Base-by-base conservation (phyloP, 257 asterid genomes). In the Jacaranda copaia region DNA sequence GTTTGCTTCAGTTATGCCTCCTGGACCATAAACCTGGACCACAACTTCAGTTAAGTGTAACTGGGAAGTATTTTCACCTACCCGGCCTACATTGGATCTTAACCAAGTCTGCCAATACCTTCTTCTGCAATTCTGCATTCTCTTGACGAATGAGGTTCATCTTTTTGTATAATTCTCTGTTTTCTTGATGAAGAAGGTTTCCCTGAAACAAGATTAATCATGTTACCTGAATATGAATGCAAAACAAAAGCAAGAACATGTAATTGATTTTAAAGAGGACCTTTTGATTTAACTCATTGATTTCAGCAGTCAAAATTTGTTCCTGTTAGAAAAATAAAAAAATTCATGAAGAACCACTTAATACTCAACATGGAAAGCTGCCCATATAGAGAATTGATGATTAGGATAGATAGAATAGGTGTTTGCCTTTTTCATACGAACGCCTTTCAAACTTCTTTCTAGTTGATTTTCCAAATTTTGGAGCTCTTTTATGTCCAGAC, bases 401-500 rank as follows among this genome's bases (percentile, higher is more conserved):
- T 46, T 46, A 65, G n/a, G 57, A 25, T 32, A 61, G 25, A 46
- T 40, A n/a, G 8, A 65, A 19, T 12, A 52, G 9, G 52, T 45
- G 52, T 77, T 64, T 80, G 83, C 97, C 91, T 88, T 91, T 79
- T 77, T 86, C 59, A 63, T 43, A 8, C 96, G 89, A 12, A 91
- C 79, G 4, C 91, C 81, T 79, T 87, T 89, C 84, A 91, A 80
- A 70, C 93, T 91, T 80, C 60, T 70, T 72, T 91, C 92, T 1
- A 91, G 81, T 77, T 84, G 89, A 73, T 81, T 88, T 81, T 89
- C 93, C 78, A 89, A 87, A 82, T 49, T 82, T 52, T 88, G 85
- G 48, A 89, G 90, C 79, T 89, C 93, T 49, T 77, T 77, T 73
- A 84, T 55, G 61, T 74, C 76, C 85, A 91, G 62, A 69, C 93